phyloP scores from a whole-genome alignment of 1,284 basidiomycete genomes.

The Calocybe gambosa region DNA sequence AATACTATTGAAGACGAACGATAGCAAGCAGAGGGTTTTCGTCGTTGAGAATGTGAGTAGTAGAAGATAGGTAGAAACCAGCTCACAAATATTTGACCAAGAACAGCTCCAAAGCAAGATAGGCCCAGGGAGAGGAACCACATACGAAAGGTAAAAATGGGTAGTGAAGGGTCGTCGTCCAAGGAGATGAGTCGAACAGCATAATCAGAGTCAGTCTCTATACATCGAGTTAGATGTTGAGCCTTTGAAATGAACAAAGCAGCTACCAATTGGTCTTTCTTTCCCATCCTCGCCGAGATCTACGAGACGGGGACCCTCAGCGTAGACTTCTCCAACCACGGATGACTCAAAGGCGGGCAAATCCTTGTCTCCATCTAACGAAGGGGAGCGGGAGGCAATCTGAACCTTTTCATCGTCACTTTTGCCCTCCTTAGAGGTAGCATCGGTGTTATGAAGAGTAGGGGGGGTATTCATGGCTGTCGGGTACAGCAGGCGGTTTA shows the following conservation, averaged over 20 bases:
- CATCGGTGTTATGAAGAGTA: neutral
- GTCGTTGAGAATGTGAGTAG: neutral
- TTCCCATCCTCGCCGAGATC: slow-evolving; percentile 29
- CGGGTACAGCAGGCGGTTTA: no score
- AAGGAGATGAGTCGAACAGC: slow-evolving; percentile 38
- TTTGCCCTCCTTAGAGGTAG: slow-evolving; percentile 9
- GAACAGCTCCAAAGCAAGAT: slow-evolving; percentile 47
- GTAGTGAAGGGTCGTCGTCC: slow-evolving; percentile 52
- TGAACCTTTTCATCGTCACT: neutral
- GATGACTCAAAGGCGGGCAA: neutral
- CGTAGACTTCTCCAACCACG: slow-evolving; percentile 25
- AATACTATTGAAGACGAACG: slow-evolving; percentile 24
- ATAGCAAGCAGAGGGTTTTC: neutral
- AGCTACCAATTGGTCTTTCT: slow-evolving; percentile 20
- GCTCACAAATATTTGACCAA: slow-evolving; percentile 50
- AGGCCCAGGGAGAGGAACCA: slow-evolving; percentile 43
- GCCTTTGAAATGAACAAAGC: neutral
- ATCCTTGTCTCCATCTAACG: slow-evolving; percentile 10
- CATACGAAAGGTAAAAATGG: slow-evolving; percentile 37
- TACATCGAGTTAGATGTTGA: neutral
- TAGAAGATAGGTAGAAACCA: slow-evolving; percentile 8
- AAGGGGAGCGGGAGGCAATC: slow-evolving; percentile 4
- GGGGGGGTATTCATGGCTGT: neutral
- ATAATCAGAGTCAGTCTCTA: slow-evolving; percentile 6
- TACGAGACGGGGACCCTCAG: slow-evolving; percentile 27